Evolutionary conservation across 1,284 basidiomycete genomes (phyloP).

Genomic region (Ustilago esculenta): DNA sequence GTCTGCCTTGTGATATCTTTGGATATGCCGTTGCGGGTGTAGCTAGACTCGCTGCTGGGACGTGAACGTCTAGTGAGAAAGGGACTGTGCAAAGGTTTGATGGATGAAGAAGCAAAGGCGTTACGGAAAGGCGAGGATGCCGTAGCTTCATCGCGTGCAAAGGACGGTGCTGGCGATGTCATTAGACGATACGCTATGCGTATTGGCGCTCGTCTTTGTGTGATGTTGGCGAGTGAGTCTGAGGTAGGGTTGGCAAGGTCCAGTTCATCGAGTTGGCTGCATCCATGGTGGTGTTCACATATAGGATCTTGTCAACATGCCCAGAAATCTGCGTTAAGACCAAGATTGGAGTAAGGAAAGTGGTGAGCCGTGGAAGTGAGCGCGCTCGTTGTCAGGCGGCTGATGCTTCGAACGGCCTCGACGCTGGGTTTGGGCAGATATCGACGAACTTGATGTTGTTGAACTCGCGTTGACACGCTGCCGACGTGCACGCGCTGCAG

Average conservation of each 20-base stretch:
- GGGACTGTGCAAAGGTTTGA: constrained; percentile 27
- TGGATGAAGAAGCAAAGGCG: constrained; percentile 33
- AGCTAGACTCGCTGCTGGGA: background rate
- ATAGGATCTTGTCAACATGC: background rate
- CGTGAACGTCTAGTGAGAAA: constrained; percentile 14
- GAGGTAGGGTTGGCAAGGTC: background rate
- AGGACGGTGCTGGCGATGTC: constrained; percentile 24
- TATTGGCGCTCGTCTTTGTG: background rate
- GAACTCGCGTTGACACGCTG: constrained; percentile 12
- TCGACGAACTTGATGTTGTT: constrained; percentile 30
- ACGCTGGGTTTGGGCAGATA: background rate
- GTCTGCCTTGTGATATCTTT: constrained; percentile 4
- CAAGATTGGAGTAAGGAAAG: too few species aligned
- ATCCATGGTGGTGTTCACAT: constrained; percentile 9
- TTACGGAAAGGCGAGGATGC: constrained; percentile 21
- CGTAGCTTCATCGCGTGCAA: constrained; percentile 30
- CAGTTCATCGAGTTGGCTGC: background rate
- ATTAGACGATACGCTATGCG: constrained; percentile 9
- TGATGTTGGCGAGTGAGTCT: background rate
- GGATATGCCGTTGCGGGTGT: background rate
- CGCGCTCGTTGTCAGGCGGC: too few species aligned
- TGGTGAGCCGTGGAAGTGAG: too few species aligned
- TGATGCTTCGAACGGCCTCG: background rate
- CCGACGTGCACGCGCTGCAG: constrained; percentile 15
- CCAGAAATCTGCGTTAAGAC: too few species aligned